Conservation (phyloP, 305 asterid species). For the Petunia hybrid region DNA sequence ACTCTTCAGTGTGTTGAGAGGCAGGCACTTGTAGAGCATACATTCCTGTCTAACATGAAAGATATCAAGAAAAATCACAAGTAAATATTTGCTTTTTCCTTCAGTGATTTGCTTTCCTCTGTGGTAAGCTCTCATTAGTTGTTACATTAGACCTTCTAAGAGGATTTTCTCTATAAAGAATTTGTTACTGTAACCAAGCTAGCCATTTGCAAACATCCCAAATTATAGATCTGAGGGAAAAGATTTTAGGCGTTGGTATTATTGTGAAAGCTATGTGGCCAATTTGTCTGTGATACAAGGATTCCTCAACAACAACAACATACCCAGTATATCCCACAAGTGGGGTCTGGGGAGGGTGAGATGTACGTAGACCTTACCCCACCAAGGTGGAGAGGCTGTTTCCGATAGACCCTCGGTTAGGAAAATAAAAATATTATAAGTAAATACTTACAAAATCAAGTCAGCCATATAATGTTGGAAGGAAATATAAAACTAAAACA, state of each 20-base stretch:
- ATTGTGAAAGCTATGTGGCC: background rate
- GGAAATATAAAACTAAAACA: no score
- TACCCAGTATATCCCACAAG: no score
- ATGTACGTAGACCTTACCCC: no score
- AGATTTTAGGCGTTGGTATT: background rate
- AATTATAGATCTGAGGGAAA: constrained; percentile 16
- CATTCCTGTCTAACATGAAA: constrained; percentile 72
- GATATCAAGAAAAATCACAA: constrained; percentile 93
- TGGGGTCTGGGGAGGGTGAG: no score
- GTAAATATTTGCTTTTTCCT: constrained; percentile 48
- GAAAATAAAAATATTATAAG: no score
- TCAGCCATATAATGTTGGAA: no score
- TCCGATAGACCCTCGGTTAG: no score
- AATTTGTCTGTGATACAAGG: background rate
- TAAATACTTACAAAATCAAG: no score
- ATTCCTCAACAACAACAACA: no score
- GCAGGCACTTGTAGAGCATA: constrained; percentile 94
- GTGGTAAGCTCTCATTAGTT: constrained; percentile 9
- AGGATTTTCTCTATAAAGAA: background rate
- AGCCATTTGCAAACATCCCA: constrained; percentile 2
- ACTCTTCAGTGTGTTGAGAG: constrained; percentile 95
- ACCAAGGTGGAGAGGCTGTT: no score
- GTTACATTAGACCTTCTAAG: background rate
- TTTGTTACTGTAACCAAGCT: background rate
- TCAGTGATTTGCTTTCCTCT: background rate